These are phyloP conservation scores for Fonsecaea erecta DNA, from an alignment of 2,329 filamentous ascomycete genomes.

Conservation along the genomic window DNA sequence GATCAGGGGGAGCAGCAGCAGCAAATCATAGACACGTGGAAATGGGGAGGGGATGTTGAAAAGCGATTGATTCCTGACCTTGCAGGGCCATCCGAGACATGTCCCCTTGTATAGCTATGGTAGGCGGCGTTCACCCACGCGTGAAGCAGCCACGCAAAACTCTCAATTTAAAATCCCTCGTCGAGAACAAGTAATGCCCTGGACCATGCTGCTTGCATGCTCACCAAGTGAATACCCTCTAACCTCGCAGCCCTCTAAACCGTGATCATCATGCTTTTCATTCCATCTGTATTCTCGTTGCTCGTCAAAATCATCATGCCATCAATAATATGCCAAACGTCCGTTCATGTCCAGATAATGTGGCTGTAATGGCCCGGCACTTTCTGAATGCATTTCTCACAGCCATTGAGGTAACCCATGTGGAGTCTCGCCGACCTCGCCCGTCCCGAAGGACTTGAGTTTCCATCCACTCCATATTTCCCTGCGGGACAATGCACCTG, in stretches of 20 bases:
- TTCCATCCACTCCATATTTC: constrained; percentile 21
- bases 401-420: constrained; percentile 78
- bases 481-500: constrained; percentile 12
- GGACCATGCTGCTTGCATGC: background rate
- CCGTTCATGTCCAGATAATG: constrained; percentile 59
- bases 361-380: constrained; percentile 82
- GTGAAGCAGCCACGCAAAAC: background rate
- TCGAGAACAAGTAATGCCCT: background rate
- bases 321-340: background rate
- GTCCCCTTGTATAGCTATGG: constrained; percentile 17
- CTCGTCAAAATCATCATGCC: constrained; percentile 2
- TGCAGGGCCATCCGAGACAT: constrained; percentile 2
- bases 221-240: no score
- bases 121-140: background rate
- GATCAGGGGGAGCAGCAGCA: constrained; percentile 24
- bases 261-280: constrained; percentile 19
- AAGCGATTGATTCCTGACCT: background rate
- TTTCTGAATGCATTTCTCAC: constrained; percentile 75
- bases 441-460: constrained; percentile 21
- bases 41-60: background rate
- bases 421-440: constrained; percentile 60
- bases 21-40: constrained; percentile 1
- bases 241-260: background rate
- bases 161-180: background rate
- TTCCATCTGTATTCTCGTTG: constrained; percentile 11